Evolutionary conservation across 73 alveolate genomes (phyloP).

Genomic region (Paraurostyla sp.): DNA sequence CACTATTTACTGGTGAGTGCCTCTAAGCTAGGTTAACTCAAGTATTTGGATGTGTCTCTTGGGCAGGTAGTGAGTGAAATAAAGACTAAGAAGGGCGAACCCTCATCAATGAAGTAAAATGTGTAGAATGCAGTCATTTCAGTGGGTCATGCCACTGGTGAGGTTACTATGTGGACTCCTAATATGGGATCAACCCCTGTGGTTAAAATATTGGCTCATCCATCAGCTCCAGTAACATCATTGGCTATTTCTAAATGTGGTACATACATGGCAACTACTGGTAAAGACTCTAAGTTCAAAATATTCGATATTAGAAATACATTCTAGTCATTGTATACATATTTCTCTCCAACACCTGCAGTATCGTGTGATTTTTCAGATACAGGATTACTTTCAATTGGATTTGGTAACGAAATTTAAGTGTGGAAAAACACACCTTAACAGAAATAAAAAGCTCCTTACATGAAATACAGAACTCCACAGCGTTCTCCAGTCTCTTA

Average conservation of each 20-base stretch:
- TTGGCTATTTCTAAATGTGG: slow-evolving; percentile 87
- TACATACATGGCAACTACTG: slow-evolving; percentile 91
- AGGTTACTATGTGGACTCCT: slow-evolving; percentile 96
- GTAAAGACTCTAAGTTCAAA: slow-evolving; percentile 94
- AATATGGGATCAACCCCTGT: slow-evolving; percentile 92
- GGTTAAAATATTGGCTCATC: slow-evolving; percentile 92
- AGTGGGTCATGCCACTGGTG: slow-evolving; percentile 94
- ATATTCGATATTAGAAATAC: slow-evolving; percentile 96
- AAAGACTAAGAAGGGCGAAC: slow-evolving; percentile 83
- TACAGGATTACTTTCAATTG: slow-evolving; percentile 89
- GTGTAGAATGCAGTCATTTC: slow-evolving; percentile 90
- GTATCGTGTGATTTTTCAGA: slow-evolving; percentile 80
- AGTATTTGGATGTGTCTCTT: slow-evolving; percentile 91
- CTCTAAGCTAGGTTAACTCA: slow-evolving; percentile 84
- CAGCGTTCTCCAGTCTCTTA: slow-evolving; percentile 73
- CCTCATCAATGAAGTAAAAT: slow-evolving; percentile 84
- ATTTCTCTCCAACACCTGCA: slow-evolving; percentile 84
- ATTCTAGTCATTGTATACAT: slow-evolving; percentile 80
- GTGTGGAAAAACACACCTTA: slow-evolving; percentile 92
- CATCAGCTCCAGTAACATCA: slow-evolving; percentile 89
- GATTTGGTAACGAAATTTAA: slow-evolving; percentile 80
- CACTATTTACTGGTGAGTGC: slow-evolving; percentile 93
- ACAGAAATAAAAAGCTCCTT: slow-evolving; percentile 92
- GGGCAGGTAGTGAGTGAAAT: slow-evolving; percentile 93
- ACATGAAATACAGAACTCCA: slow-evolving; percentile 89